Evolutionary conservation across 176 grass and related monocot species (phyloP).

Genomic region (Urochloa ruziziensis): DNA sequence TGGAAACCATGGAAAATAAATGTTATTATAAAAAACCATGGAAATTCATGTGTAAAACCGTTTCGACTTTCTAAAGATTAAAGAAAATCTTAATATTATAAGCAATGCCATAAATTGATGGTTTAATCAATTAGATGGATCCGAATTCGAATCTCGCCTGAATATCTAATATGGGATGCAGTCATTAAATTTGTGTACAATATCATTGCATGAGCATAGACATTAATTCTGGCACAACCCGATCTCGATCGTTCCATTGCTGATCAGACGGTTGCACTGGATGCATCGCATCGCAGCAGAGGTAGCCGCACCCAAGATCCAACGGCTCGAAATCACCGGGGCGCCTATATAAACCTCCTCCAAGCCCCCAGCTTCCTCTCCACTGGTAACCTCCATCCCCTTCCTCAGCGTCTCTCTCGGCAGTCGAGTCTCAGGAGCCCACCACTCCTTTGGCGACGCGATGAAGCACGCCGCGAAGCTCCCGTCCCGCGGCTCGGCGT

Average conservation of each 20-base stretch:
- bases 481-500: slow-evolving; percentile 1
- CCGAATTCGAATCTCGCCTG: neutral
- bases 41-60: too few species aligned
- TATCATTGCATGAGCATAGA: neutral
- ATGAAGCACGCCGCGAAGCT: slow-evolving; percentile 38
- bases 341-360: slow-evolving; percentile 21
- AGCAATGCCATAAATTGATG: too few species aligned
- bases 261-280: neutral
- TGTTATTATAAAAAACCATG: too few species aligned
- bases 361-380: neutral
- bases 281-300: neutral
- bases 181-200: neutral
- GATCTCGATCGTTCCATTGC: neutral
- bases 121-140: too few species aligned
- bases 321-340: neutral
- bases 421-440: neutral
- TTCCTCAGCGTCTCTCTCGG: slow-evolving; percentile 3
- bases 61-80: too few species aligned
- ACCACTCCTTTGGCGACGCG: neutral
- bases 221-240: neutral
- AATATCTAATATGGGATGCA: neutral
- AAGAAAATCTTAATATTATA: too few species aligned
- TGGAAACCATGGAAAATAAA: too few species aligned
- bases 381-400: slow-evolving; percentile 2
- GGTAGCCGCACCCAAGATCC: slow-evolving; percentile 16